Percentiles rank a stretch among this genome's conserved stretches.
Evolutionary conservation across 352 stramenopile genomes (phyloP).

Genomic region (Globisporangium abappressorium): DNA sequence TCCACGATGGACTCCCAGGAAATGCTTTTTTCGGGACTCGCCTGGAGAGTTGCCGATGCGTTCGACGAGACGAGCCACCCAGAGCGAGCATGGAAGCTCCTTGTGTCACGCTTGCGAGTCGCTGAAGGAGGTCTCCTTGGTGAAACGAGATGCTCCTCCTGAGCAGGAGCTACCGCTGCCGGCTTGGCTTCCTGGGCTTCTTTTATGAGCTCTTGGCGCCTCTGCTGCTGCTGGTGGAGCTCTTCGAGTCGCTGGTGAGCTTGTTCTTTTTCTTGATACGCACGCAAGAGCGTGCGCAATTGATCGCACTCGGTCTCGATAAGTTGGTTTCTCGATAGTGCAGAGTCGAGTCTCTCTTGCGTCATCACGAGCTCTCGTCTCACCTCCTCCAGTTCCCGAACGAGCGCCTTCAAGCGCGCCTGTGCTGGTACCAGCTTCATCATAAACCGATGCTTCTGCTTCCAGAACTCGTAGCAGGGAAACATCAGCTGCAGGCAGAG

Average conservation of each 20-base stretch:
- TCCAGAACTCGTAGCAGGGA: constrained; percentile 37
- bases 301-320: constrained; percentile 13
- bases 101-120: constrained; percentile 20
- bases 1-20: constrained; percentile 12
- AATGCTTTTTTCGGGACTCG: constrained; percentile 11
- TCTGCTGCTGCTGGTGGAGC: constrained; percentile 4
- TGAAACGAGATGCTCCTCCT: background rate
- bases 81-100: constrained; percentile 23
- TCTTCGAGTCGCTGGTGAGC: background rate
- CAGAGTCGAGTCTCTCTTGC: background rate
- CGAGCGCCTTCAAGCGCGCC: constrained; percentile 6
- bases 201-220: background rate
- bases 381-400: background rate
- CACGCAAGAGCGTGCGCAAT: constrained; percentile 7
- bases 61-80: constrained; percentile 28
- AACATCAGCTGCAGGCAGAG: constrained; percentile 33
- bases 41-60: constrained; percentile 13
- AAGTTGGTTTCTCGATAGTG: background rate
- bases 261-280: constrained; percentile 4
- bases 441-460: constrained; percentile 30
- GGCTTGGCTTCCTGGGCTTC: constrained; percentile 13
- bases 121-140: constrained; percentile 11
- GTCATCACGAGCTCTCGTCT: background rate
- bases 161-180: constrained; percentile 17
- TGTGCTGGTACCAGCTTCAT: constrained; percentile 26